A percentile compares a stretch with the other conserved stretches of the same genome.
phyloP scores from a whole-genome alignment of 345 rosid genomes.

The Salix brachista region DNA sequence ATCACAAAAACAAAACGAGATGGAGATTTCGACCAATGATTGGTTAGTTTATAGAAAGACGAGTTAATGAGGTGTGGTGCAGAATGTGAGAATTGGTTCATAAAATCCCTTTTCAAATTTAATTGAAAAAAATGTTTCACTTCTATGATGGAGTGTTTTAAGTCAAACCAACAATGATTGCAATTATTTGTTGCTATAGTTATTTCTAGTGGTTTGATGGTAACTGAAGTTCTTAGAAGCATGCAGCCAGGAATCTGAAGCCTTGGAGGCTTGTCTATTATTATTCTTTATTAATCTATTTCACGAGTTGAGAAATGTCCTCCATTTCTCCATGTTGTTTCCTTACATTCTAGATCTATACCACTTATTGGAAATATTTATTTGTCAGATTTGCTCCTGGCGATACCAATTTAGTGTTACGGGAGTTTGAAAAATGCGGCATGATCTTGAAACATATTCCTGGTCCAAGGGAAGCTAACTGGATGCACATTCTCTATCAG shows the following conservation, averaged over 20 bases:
- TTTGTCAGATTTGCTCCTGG: constrained; percentile 69
- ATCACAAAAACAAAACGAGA: too few relatives aligned
- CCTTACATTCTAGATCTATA: background rate
- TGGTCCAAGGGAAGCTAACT: constrained; percentile 94
- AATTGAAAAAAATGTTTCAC: too few relatives aligned
- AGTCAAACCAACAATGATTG: too few relatives aligned
- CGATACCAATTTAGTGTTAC: constrained; percentile 82
- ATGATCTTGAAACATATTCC: constrained; percentile 87
- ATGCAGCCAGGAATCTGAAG: background rate
- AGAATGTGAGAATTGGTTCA: too few relatives aligned
- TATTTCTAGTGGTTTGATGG: background rate
- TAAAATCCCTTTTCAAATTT: too few relatives aligned
- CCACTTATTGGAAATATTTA: constrained; percentile 6
- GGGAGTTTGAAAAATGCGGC: constrained; percentile 94
- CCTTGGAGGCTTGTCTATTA: background rate
- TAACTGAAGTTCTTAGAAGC: background rate
- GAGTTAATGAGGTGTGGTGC: too few relatives aligned
- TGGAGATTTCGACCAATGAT: too few relatives aligned
- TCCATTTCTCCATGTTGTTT: background rate
- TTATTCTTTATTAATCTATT: background rate
- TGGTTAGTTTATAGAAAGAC: too few relatives aligned
- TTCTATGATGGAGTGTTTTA: too few relatives aligned
- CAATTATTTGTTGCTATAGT: too few relatives aligned
- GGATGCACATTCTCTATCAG: constrained; percentile 95
- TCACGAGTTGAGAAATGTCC: background rate